Conservation (phyloP, 306 rosid genomes). For the Trifolium subterraneum region DNA sequence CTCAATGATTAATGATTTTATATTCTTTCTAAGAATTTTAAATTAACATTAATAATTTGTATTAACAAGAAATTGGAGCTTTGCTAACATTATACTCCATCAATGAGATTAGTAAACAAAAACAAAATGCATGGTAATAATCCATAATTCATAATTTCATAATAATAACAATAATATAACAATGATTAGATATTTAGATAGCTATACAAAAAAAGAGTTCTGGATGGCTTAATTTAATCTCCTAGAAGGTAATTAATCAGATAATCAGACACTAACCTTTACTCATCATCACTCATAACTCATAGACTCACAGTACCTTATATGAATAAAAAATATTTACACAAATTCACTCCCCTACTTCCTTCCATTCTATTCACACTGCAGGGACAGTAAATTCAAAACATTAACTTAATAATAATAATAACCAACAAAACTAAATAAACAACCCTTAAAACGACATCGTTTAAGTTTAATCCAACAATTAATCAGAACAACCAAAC, state of each 20-base stretch:
- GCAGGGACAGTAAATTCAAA: constrained; percentile 9
- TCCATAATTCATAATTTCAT: constrained; percentile 30
- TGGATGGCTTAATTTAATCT: constrained; percentile 5
- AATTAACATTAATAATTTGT: background rate
- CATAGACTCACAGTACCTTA: no score
- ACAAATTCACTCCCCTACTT: constrained; percentile 33
- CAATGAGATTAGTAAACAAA: constrained; percentile 47
- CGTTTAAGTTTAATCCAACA: background rate
- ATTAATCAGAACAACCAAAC: constrained; percentile 4
- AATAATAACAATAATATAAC: constrained; percentile 29
- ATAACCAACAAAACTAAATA: constrained; percentile 6
- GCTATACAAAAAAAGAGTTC: constrained; percentile 41
- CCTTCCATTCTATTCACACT: constrained; percentile 48
- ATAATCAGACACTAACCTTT: constrained; percentile 41
- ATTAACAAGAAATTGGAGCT: background rate
- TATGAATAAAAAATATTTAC: constrained; percentile 47
- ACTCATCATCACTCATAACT: constrained; percentile 52
- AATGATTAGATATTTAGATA: constrained; percentile 40
- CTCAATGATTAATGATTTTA: no score
- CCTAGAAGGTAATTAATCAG: constrained; percentile 45
- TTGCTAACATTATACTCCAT: no score
- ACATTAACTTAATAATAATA: background rate
- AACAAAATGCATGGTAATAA: background rate
- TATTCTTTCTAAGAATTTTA: no score
- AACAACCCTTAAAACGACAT: constrained; percentile 38